Percentiles rank a stretch among this genome's conserved stretches.
These are phyloP conservation scores for Dimocarpus longan DNA, from an alignment of 345 rosid genomes.

Conservation along the genomic window DNA sequence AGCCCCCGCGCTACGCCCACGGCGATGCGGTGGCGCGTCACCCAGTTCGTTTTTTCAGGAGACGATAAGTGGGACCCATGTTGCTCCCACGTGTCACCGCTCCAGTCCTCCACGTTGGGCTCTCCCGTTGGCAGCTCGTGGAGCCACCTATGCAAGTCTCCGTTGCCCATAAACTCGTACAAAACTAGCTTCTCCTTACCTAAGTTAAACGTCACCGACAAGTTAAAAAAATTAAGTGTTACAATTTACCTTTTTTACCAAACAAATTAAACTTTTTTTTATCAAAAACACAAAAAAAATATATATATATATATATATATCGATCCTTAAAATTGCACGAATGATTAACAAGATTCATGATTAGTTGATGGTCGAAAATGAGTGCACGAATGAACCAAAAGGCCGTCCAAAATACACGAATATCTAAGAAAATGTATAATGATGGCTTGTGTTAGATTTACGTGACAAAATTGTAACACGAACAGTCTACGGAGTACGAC, in stretches of 20 bases:
- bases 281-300: neutral
- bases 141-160: constrained; percentile 88
- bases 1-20: constrained; percentile 92
- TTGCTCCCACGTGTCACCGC: constrained; percentile 88
- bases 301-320: no score
- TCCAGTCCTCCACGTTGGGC: constrained; percentile 93
- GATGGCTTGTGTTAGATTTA: constrained; percentile 21
- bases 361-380: neutral
- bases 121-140: constrained; percentile 88
- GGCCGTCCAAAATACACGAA: constrained; percentile 23
- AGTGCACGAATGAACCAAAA: neutral
- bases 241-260: neutral
- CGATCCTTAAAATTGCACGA: no score
- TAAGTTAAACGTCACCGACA: constrained; percentile 16
- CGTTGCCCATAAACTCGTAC: constrained; percentile 84
- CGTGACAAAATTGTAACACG: constrained; percentile 2
- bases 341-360: neutral
- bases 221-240: neutral
- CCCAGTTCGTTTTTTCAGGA: constrained; percentile 68
- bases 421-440: constrained; percentile 15
- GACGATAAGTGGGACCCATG: constrained; percentile 37
- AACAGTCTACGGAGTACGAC: constrained; percentile 21
- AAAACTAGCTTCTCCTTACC: constrained; percentile 83
- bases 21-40: constrained; percentile 80
- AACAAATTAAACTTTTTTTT: neutral